Evolutionary conservation across 129 eudicot species (phyloP), one percentile per base, ranked within the genome.

Genomic region (Apium graveolens): DNA sequence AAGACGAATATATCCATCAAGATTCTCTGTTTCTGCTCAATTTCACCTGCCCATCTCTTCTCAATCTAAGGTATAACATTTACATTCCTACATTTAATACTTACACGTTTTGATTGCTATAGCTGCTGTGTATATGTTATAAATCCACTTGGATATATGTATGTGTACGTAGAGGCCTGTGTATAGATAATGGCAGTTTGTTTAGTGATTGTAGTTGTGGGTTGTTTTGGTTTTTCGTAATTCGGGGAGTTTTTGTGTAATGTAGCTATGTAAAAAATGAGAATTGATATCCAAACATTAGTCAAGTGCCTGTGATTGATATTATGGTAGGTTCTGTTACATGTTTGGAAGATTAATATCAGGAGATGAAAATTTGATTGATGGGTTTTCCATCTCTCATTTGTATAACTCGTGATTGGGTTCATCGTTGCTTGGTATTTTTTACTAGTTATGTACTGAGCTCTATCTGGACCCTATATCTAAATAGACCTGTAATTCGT

Each of bases 331-430:
- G 49, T 32, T 18, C 84, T 17, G 84, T 82, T 82, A 82, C 84
- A 69, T 69, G 84, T 76, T 76, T 82, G 84, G 81, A 11, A 82
- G 74, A 82, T 46, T 8, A 11, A 73, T 45, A 43, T 73, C n/a
- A 21, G 4, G 57, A 46, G 82, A 60, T 41, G 45, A 38, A 79
- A 11, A 34, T 24, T 11, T 78, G 82, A n/a, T 73, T 0, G 79
- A 78, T 82, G 85, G 79, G 82, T 82, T 82, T 77, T 75, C 70
- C 75, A 74, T 82, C 82, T 44, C 1, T 53, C 72, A 63, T 73
- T 65, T 38, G 38, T 60, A 51, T 65, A 32, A 73, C 82, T 66
- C 80, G 29, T 35, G 81, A 76, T 78, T 55, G 80, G 66, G 80
- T 79, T 63, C 77, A 46, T 83, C 73, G 80, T 46, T 83, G 82